phyloP scores from a whole-genome alignment of 164 flowering plant species.

The Macadamia tetraphylla region DNA sequence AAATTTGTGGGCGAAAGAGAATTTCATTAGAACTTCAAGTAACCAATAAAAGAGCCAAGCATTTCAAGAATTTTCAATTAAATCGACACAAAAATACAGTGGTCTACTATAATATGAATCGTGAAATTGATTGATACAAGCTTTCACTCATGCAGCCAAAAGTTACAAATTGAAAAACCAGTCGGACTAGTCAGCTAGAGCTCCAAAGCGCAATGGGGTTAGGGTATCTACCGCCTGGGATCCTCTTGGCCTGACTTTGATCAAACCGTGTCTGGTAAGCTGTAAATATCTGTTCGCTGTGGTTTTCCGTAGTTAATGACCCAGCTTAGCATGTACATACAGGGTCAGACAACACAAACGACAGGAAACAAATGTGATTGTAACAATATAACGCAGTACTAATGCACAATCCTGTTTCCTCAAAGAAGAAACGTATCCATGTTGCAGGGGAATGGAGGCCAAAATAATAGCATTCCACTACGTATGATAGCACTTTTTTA shows the following conservation, averaged over 20 bases:
- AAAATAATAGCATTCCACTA: constrained; percentile 11
- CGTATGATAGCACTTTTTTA: neutral
- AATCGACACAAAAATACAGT: no score
- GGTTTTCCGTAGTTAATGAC: constrained; percentile 7
- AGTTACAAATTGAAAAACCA: constrained; percentile 3
- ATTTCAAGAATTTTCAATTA: no score
- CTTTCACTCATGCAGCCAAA: constrained; percentile 10
- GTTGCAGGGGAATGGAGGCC: constrained; percentile 2
- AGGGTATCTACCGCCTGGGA: constrained; percentile 1
- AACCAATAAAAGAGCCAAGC: no score
- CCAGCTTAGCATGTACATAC: constrained; percentile 16
- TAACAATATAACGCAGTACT: no score
- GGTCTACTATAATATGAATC: neutral
- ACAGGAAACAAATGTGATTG: neutral
- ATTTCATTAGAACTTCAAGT: no score
- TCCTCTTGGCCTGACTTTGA: neutral
- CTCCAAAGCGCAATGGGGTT: neutral
- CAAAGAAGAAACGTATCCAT: constrained; percentile 5
- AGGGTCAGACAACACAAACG: constrained; percentile 2
- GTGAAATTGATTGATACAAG: constrained; percentile 9
- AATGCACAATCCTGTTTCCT: constrained; percentile 5
- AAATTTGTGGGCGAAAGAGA: no score
- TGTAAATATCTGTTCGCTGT: constrained; percentile 3
- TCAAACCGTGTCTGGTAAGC: neutral
- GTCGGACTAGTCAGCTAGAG: neutral